Evolutionary conservation across 1,284 basidiomycete species (phyloP), one percentile per base, ranked within the genome.

Genomic region (Termitomyces sp.): DNA sequence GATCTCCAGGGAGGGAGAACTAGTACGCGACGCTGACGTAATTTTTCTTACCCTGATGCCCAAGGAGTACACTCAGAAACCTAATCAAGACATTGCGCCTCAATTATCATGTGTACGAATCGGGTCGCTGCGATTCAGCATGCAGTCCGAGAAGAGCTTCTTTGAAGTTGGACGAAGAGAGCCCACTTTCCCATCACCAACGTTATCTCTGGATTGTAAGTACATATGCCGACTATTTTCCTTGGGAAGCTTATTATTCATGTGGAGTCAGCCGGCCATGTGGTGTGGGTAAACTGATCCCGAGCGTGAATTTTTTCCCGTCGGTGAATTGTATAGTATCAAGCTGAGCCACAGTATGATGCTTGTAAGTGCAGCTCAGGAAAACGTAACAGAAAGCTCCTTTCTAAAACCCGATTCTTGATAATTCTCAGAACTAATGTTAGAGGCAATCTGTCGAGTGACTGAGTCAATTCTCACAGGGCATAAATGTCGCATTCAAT

Each of bases 181-280:
- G 5, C 21, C 21, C 21, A 24, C 21, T 30, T 30, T 30, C 2
- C 28, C 28, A 30, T 9, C 31, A 35, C 34, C 33, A 16, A 16
- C 31, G 21, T 45, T 31, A 34, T 34, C 33, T 34, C 33, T n/a
- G 33, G 13, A 13, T 33, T 33, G 16, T n/a, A n/a, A 19, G 9
- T 26, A 5, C 5, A 10, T 34, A 34, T 33, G 11, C 30, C 30
- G 31, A 16, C 9, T n/a, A n/a, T n/a, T n/a, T 41, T n/a, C 14
- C 21, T 45, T 24, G 13, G n/a, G 33, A 34, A 24, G 14, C 14
- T 21, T 9, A 16, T 34, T n/a, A 16, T 34, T n/a, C 31, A 24
- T 45, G 19, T 30, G 44, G n/a, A 21, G 44, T 46, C 44, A 35
- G 31, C 44, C 19, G 44, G 14, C 33, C 44, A 35, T 46, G 44